phyloP scores from a whole-genome alignment of 306 rosid genomes.

The Glycyrrhiza uralensis region DNA sequence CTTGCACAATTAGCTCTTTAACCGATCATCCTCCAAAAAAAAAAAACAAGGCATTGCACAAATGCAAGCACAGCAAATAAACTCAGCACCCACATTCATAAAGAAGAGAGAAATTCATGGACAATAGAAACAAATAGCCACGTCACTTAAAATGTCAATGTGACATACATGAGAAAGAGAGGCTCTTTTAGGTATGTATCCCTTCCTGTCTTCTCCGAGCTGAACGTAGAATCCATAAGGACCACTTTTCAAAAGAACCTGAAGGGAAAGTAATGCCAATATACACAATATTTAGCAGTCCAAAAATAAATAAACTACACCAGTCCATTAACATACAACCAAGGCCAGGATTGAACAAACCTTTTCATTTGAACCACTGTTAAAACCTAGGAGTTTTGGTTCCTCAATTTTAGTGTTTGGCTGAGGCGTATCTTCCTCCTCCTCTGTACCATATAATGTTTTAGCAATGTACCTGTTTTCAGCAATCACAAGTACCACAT shows the following conservation, averaged over 20 bases:
- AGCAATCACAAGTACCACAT: slow-evolving; percentile 29
- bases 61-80: neutral
- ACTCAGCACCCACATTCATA: neutral
- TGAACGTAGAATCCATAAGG: slow-evolving; percentile 90
- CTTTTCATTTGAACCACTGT: slow-evolving; percentile 69
- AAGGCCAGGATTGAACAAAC: slow-evolving; percentile 34
- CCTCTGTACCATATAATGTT: slow-evolving; percentile 69
- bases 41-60: slow-evolving; percentile 20
- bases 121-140: neutral
- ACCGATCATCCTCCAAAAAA: slow-evolving; percentile 1
- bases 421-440: slow-evolving; percentile 55
- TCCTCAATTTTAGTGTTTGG: slow-evolving; percentile 45
- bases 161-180: slow-evolving; percentile 73
- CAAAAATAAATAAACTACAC: slow-evolving; percentile 18
- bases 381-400: slow-evolving; percentile 73
- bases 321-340: neutral
- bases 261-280: slow-evolving; percentile 20
- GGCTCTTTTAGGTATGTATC: slow-evolving; percentile 68
- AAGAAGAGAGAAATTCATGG: neutral
- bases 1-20: slow-evolving; percentile 8
- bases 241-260: slow-evolving; percentile 87
- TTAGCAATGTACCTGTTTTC: slow-evolving; percentile 79
- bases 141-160: neutral
- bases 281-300: slow-evolving; percentile 20
- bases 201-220: slow-evolving; percentile 91